Evolutionary conservation across 352 stramenopile species (phyloP).

Genomic region (Pythium angustatum): DNA sequence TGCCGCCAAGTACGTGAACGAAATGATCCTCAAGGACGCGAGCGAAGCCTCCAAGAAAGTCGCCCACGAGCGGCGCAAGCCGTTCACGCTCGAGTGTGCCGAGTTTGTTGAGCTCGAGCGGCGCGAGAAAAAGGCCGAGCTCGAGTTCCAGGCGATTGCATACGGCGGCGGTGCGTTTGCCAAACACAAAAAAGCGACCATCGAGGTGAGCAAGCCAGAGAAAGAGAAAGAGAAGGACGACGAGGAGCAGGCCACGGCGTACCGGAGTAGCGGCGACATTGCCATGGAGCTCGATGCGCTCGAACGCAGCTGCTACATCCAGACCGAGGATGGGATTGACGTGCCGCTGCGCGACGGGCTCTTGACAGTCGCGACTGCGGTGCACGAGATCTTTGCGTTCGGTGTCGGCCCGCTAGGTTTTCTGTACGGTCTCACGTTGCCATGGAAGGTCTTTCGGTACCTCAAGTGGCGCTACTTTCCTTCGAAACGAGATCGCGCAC

Average conservation of each 20-base stretch:
- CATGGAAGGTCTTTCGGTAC: constrained; percentile 43
- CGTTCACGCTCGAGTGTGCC: constrained; percentile 72
- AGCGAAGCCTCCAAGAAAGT: constrained; percentile 70
- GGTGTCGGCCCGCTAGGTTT: constrained; percentile 69
- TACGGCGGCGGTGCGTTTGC: constrained; percentile 63
- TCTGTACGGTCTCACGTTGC: constrained; percentile 57
- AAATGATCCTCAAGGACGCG: constrained; percentile 86
- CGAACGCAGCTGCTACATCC: constrained; percentile 48
- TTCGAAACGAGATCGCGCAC: constrained; percentile 26
- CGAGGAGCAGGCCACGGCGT: constrained; percentile 6
- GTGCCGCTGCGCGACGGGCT: constrained; percentile 47
- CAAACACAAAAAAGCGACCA: constrained; percentile 49
- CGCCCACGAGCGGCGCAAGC: constrained; percentile 58
- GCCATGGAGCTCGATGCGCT: constrained; percentile 72
- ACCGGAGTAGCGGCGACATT: constrained; percentile 50
- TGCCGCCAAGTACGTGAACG: constrained; percentile 87
- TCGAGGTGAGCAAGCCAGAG: constrained; percentile 17
- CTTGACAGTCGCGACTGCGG: constrained; percentile 38
- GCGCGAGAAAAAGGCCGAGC: constrained; percentile 73
- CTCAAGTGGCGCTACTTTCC: constrained; percentile 58
- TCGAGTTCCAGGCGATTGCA: constrained; percentile 83
- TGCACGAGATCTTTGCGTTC: constrained; percentile 46
- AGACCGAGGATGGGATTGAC: constrained; percentile 33
- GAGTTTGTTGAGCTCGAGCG: constrained; percentile 79
- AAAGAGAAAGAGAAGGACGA: constrained; percentile 23